phyloP scores from a whole-genome alignment of 768 basidiomycete genomes.

The Gymnopilus dilepis region DNA sequence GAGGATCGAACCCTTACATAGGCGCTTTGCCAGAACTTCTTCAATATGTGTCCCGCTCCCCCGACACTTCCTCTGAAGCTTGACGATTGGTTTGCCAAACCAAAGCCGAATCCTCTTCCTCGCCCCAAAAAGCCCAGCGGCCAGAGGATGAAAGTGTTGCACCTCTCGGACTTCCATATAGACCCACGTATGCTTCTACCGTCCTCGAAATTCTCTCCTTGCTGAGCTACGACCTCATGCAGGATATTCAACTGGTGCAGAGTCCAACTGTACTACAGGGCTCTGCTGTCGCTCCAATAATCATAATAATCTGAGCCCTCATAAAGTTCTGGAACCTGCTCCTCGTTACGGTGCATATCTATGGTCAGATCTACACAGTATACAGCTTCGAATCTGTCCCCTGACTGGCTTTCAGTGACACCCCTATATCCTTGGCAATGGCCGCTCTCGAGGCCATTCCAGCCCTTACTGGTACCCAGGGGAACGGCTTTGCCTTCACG shows the following conservation, averaged over 20 bases:
- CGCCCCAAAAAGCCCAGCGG: conserved; percentile 62
- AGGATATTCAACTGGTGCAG: conserved; percentile 74
- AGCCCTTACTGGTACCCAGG: conserved; percentile 61
- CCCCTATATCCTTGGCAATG: conserved; percentile 63
- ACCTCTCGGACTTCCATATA: conserved; percentile 79
- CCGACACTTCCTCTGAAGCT: conserved; percentile 65
- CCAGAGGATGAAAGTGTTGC: conserved; percentile 70
- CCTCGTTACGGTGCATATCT: conserved; percentile 69
- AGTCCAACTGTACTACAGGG: conserved; percentile 73
- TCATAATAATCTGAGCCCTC: conserved; percentile 54
- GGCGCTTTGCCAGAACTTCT: conserved; percentile 67
- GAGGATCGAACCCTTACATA: background rate
- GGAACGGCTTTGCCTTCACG: conserved; percentile 66
- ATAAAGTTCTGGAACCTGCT: conserved; percentile 58
- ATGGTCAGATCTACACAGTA: conserved; percentile 45
- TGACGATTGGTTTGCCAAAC: conserved; percentile 75
- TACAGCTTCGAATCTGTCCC: background rate
- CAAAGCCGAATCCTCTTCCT: conserved; percentile 75
- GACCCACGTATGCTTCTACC: conserved; percentile 60
- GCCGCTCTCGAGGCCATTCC: conserved; percentile 73
- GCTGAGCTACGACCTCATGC: background rate
- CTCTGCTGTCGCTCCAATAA: conserved; percentile 67
- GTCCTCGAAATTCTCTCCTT: background rate
- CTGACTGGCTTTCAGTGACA: conserved; percentile 48
- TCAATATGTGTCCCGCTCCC: conserved; percentile 58